Evolutionary conservation across 176 grass and related monocot genomes (phyloP).

Genomic region (Musa acuminata): DNA sequence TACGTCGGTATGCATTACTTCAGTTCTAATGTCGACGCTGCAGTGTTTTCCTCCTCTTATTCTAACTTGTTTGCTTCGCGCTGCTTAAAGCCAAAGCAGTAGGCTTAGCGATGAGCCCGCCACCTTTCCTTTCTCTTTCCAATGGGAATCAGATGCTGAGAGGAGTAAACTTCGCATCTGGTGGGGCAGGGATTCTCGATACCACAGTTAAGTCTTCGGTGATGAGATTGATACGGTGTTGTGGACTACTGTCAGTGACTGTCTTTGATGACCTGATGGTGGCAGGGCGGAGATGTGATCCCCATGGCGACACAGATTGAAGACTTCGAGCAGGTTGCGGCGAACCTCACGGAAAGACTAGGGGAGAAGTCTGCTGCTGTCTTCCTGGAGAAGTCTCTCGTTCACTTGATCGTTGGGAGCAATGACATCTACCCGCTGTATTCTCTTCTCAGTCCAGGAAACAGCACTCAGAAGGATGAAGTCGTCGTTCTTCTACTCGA

Average conservation of each 20-base stretch:
- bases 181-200: too few species aligned
- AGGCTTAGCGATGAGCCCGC: too few species aligned
- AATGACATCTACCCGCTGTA: slow-evolving; percentile 26
- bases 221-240: too few species aligned
- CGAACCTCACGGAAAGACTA: not conserved
- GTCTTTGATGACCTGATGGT: not conserved
- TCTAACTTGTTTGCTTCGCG: too few species aligned
- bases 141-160: too few species aligned
- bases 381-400: slow-evolving; percentile 23
- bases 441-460: not conserved
- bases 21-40: too few species aligned
- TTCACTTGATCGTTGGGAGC: slow-evolving; percentile 21
- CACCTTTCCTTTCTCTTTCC: too few species aligned
- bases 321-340: slow-evolving; percentile 13
- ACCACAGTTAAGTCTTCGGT: too few species aligned
- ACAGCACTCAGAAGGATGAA: slow-evolving; percentile 1
- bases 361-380: not conserved
- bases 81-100: too few species aligned
- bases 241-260: not conserved
- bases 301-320: slow-evolving; percentile 18
- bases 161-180: too few species aligned
- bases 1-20: too few species aligned
- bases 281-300: slow-evolving; percentile 10
- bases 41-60: too few species aligned
- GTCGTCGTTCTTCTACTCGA: slow-evolving; percentile 16